Evolutionary conservation across 2,329 filamentous ascomycete species (phyloP), one percentile per base, ranked within the genome.

Genomic region (Colletotrichum australisinense): DNA sequence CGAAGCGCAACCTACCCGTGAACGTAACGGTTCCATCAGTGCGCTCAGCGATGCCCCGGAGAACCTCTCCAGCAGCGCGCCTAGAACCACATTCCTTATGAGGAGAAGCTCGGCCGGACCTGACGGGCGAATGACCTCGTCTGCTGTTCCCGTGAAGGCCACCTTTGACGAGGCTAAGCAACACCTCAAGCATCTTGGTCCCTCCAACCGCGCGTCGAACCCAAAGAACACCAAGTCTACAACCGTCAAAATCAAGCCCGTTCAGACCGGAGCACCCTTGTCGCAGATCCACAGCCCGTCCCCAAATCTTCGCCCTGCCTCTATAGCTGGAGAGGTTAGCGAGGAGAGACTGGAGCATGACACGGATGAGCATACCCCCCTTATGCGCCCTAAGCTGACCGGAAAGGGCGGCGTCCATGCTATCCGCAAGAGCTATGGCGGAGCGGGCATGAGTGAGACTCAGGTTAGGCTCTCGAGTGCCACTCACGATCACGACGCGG

Each of bases 211-310:
- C 24, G 92, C 92, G 6, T 88, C 88, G 19, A 90, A 91, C 68
- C 92, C 92, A 1, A 90, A 89, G 79, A 87, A 86, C 69, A 92
- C 91, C 1, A 87, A 87, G 22, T 89, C 88, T 22, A 88, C 90
- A 22, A 88, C 91, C 0, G 91, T 93, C 76, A 93, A 93, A 81
- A 91, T 93, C 76, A 93, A 93, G 82, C 83, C 92, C 76, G 91
- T 90, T 30, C 49, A 30, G 28, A 49, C 53, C 5, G 68, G 78
- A 93, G 12, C 85, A 87, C 63, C 83, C 87, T 30, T 26, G 63
- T 77, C 28, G 42, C 56, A 22, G 49, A 73, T 65, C 63, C 64
- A 59, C 58, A 72, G 49, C 71, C 77, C 67, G 24, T 42, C 70
- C 22, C 70, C 60, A 66, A 78, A 76, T 35, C 76, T 69, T 65